Evolutionary conservation across 192 early-diverging fungal species (phyloP).

Genomic region (Borealophlyctis nickersoniae): DNA sequence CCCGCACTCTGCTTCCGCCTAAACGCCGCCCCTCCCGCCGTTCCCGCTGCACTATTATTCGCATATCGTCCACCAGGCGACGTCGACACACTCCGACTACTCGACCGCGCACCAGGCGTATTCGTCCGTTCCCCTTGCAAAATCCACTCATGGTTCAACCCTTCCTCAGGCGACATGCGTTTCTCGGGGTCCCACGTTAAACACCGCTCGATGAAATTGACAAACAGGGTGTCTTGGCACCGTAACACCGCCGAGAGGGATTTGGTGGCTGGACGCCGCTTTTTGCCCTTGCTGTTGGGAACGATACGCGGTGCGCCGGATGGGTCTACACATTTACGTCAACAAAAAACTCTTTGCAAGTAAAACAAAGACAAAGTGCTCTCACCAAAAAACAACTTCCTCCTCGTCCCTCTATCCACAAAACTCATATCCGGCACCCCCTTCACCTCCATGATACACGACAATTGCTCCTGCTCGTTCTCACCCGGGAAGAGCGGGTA

Average conservation of each 20-base stretch:
- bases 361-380: constrained; percentile 3
- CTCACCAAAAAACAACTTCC: constrained; percentile 85
- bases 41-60: not conserved
- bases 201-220: constrained; percentile 83
- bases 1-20: constrained; percentile 1
- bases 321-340: constrained; percentile 18
- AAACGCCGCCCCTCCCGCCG: not conserved
- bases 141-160: constrained; percentile 64
- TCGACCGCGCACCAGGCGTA: not conserved
- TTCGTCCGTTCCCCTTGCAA: not conserved
- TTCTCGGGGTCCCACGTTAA: constrained; percentile 87
- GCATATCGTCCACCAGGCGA: not conserved
- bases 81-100: not conserved
- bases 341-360: constrained; percentile 11
- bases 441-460: constrained; percentile 91
- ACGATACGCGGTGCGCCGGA: constrained; percentile 53
- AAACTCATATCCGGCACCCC: constrained; percentile 75
- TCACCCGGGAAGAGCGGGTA: constrained; percentile 97
- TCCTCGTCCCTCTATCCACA: constrained; percentile 73
- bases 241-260: constrained; percentile 71
- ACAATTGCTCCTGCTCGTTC: constrained; percentile 93
- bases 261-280: constrained; percentile 72
- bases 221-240: constrained; percentile 71
- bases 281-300: constrained; percentile 86
- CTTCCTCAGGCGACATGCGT: constrained; percentile 83